Base-by-base conservation (phyloP, 257 asterid species). In the Fraxinus excelsior region DNA sequence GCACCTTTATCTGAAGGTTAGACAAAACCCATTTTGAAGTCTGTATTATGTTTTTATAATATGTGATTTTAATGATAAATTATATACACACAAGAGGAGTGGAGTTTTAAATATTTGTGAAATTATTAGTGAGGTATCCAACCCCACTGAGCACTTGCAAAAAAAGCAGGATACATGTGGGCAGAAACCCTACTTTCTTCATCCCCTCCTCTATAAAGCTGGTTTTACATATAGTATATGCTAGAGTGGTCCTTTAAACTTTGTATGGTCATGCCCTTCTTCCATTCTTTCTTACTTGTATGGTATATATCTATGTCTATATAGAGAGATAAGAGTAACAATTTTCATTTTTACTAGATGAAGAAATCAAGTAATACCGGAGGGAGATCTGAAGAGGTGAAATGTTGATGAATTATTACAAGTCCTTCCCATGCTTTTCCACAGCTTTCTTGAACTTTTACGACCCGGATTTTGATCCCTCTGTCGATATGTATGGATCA, bases 371-470 rank as follows among this genome's bases (percentile, higher is more conserved):
- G 12, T 67, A 34, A 25, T 7, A 11, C 26, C 64, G n/a, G 64
- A 10, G 49, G 11, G 34, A 62, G 35, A 62, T 62, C 34, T 62
- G 32, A 42, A 42, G 49, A 26, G 68, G 34, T 25, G 35, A 62
- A 62, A 62, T 25, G 68, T 23, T 23, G 68, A 25, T 23, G 68
- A 11, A 9, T 62, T 26, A 11, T 62, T 62, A 8, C 8, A 67
- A 87, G 90, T 86, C 92, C 90, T 75, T 85, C 74, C 49, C 91
- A 86, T 92, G 89, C 91, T 87, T 89, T 90, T 90, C 97, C 97
- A 92, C 97, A 89, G 97, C 97, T 90, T 92, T 92, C 96, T 92
- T 92, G 97, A 92, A 92, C 97, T 92, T 87, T 64, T 69, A 73
- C 71, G 42, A 44, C 80, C 68, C 51, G 31, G 49, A 28, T 58